Evolutionary conservation across 2,329 filamentous ascomycete genomes (phyloP).

Genomic region (Talaromyces sp.): DNA sequence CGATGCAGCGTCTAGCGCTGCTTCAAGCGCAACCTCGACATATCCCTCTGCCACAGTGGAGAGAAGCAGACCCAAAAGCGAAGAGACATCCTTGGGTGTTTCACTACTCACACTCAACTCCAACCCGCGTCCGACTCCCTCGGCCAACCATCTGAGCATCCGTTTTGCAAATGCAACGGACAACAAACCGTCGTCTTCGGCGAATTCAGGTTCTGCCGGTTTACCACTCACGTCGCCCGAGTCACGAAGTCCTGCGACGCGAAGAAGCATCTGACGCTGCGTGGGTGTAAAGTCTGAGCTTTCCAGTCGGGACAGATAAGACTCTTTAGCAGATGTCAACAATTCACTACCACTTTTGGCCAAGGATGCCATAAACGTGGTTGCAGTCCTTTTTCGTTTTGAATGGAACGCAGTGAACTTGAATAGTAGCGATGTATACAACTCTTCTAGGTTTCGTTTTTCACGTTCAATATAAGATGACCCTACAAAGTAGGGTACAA

Average conservation of each 20-base stretch:
- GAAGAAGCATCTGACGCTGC: slow-evolving; percentile 84
- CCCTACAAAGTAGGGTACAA: slow-evolving; percentile 61
- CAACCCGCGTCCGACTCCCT: slow-evolving; percentile 83
- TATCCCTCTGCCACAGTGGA: slow-evolving; percentile 83
- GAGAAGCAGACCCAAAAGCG: slow-evolving; percentile 76
- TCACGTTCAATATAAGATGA: slow-evolving; percentile 62
- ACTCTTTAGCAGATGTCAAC: slow-evolving; percentile 79
- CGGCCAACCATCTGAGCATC: slow-evolving; percentile 96
- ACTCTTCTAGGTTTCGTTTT: slow-evolving; percentile 65
- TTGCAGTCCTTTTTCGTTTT: slow-evolving; percentile 71
- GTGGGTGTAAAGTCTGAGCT: slow-evolving; percentile 82
- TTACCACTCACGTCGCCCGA: slow-evolving; percentile 55
- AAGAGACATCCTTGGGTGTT: slow-evolving; percentile 87
- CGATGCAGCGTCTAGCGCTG: slow-evolving; percentile 68
- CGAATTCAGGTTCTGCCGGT: slow-evolving; percentile 82
- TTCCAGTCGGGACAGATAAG: slow-evolving; percentile 82
- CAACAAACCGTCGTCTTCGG: slow-evolving; percentile 80
- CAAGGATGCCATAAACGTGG: slow-evolving; percentile 83
- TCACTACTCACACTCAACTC: slow-evolving; percentile 85
- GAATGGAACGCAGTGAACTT: slow-evolving; percentile 92
- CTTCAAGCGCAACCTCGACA: slow-evolving; percentile 60
- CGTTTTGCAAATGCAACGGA: slow-evolving; percentile 86
- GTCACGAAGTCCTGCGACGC: slow-evolving; percentile 76
- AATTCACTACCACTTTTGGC: slow-evolving; percentile 87
- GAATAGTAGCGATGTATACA: slow-evolving; percentile 88